Percentiles rank a stretch among this genome's conserved stretches.
phyloP scores from a whole-genome alignment of 306 rosid species.

The Prunus fruticosa region DNA sequence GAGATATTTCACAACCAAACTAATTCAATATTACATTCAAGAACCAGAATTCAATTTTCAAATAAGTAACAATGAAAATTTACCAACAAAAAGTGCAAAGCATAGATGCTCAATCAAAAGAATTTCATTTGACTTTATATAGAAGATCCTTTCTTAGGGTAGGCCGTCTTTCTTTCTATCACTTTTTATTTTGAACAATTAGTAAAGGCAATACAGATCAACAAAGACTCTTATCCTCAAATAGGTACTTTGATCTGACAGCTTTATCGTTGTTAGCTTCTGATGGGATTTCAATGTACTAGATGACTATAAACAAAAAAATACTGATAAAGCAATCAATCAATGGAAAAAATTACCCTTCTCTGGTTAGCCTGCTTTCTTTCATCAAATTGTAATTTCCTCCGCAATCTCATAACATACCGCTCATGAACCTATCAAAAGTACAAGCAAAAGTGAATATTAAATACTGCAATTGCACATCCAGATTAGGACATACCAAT shows the following conservation, averaged over 20 bases:
- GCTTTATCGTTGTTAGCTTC: too few relatives aligned
- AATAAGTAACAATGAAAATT: slow-evolving; percentile 2
- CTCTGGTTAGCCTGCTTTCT: slow-evolving; percentile 85
- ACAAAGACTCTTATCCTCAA: neutral
- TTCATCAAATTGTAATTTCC: slow-evolving; percentile 82
- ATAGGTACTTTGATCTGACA: too few relatives aligned
- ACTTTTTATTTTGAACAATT: neutral
- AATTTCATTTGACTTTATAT: neutral
- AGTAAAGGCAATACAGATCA: slow-evolving; percentile 6
- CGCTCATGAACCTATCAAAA: slow-evolving; percentile 81
- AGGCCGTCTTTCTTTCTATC: neutral
- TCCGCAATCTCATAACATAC: slow-evolving; percentile 61
- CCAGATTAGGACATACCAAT: neutral
- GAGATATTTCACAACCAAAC: neutral
- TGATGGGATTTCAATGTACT: neutral
- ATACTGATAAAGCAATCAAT: neutral
- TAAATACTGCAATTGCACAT: slow-evolving; percentile 8
- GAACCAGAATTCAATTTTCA: slow-evolving; percentile 12
- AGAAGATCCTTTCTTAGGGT: neutral
- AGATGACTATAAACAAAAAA: slow-evolving; percentile 1
- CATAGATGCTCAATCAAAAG: neutral
- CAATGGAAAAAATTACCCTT: slow-evolving; percentile 52
- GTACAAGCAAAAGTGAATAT: slow-evolving; percentile 14
- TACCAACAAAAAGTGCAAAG: slow-evolving; percentile 6
- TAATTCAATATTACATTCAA: neutral